Evolutionary conservation across 768 basidiomycete species (phyloP), one percentile per base, ranked within the genome.

Genomic region (Pleurotus cornucopiae): DNA sequence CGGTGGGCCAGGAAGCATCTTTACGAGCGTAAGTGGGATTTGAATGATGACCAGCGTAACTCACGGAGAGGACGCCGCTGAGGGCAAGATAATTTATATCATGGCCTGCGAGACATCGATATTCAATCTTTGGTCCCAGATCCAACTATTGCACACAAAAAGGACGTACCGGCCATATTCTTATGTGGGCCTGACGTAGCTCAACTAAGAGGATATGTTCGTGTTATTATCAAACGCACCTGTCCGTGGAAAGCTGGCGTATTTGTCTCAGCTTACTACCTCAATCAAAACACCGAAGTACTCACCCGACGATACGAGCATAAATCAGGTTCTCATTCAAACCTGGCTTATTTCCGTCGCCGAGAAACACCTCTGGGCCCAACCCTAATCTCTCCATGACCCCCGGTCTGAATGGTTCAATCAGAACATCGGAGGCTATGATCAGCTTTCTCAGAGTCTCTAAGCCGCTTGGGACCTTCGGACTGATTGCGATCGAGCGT

Each of bases 1-100:
- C 18, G 64, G 63, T 1, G 75, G 71, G 6, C 88, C 86, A 40
- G 89, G 88, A 9, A 90, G 74, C 76, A 90, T 82, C 84, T 90
- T 45, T 6, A 9, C 13, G 2, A 14, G 18, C 11, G 43, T 16
- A 39, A 20, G 38, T 38, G 20, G 49, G 38, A 58, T 14, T 5
- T 26, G 13, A 34, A 44, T 20, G 34, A 40, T 9, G 18, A 37
- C 2, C 11, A 54, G 2, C 20, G 45, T 18, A 5, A 63, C 72
- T 49, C 60, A 89, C 88, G 6, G 88, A 81, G 6, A 92, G 70
- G 2, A 87, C 76, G 0, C 91, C 91, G 57, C 87, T 90, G 34
- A 89, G 73, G 13, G 91, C 90, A 11, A 91, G 77, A 65, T 91
- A 93, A 67, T 92, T 93, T 55, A 93, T 80, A 64, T 94, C 91